Base-by-base conservation (phyloP, 257 asterid species). In the Voacanga thouarsii region DNA sequence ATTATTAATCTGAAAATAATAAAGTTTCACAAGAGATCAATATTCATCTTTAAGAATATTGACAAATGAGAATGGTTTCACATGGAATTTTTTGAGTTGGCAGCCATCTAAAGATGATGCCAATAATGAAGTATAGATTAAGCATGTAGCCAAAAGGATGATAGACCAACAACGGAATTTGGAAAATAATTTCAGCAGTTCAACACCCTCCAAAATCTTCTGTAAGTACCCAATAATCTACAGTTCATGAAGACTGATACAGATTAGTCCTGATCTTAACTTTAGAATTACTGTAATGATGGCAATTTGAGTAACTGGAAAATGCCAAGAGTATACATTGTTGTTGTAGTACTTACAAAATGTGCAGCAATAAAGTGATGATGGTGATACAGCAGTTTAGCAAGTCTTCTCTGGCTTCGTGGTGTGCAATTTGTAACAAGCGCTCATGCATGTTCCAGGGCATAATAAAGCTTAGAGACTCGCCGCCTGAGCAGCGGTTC, bases 401-500 rank as follows among this genome's bases (percentile, higher is more conserved):
- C 21, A 75, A 70, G 78, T 77, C 64, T 79, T 68, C 61, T 72
- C 75, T 64, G 53, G 47, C 77, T 73, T 80, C 75, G 49, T 39
- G 43, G 77, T 76, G 51, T 57, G 63, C 84, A 37, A 78, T 75
- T 79, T 75, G 78, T 49, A 41, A 73, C 51, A 75, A 76, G 82
- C 79, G 83, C 74, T 89, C 86, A 93, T 21, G 88, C 89, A 71
- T 87, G 89, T 81, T 87, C 89, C 18, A 93, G 89, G 67, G 89
- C 92, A 24, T 90, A 47, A 83, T 88, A 87, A 30, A 90, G 85
- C 80, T 87, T 90, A 70, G 97, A 86, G 84, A 86, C 93, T 76
- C 97, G 88, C 61, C 94, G 79, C 75, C 95, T 59, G 53, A 93
- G 87, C 78, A 93, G 82, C n/a, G 98, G 96, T 85, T 93, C 92